These are phyloP conservation scores for Plasmodium knowlesi DNA, from an alignment of 169 alveolate genomes.

Conservation along the genomic window DNA sequence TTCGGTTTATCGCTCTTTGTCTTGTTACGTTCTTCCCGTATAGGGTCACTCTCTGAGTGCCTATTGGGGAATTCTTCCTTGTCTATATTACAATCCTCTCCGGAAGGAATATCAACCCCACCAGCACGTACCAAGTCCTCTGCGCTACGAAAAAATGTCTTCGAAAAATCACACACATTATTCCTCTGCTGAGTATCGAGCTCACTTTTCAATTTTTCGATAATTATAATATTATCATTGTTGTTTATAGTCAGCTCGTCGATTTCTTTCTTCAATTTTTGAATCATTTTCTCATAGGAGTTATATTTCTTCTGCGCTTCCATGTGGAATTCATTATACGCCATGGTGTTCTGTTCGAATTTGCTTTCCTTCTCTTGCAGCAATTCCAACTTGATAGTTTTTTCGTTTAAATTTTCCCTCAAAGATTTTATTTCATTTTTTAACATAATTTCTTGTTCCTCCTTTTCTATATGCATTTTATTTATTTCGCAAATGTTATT, in stretches of 20 bases:
- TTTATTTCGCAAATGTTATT: slow-evolving; percentile 64
- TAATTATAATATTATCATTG: slow-evolving; percentile 54
- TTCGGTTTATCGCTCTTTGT: not conserved
- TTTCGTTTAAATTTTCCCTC: slow-evolving; percentile 72
- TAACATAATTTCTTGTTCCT: slow-evolving; percentile 34
- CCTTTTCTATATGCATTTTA: slow-evolving; percentile 41
- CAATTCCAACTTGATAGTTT: slow-evolving; percentile 40
- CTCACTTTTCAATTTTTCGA: slow-evolving; percentile 57
- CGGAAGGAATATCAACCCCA: not conserved
- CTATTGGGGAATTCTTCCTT: not conserved
- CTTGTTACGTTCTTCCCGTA: not conserved
- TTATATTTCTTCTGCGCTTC: slow-evolving; percentile 68
- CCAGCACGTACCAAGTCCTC: slow-evolving; percentile 5
- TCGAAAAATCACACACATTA: not conserved
- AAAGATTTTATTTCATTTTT: slow-evolving; percentile 69
- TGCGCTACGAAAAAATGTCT: slow-evolving; percentile 3
- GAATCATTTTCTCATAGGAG: slow-evolving; percentile 52
- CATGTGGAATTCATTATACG: slow-evolving; percentile 51
- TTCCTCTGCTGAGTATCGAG: not conserved
- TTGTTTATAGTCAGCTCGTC: slow-evolving; percentile 63
- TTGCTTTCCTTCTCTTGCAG: slow-evolving; percentile 61
- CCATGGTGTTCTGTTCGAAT: slow-evolving; percentile 20
- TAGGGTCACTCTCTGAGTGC: not conserved
- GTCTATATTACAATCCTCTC: not conserved
- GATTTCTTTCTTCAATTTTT: slow-evolving; percentile 41